phyloP scores from a whole-genome alignment of 768 basidiomycete species.

The Amylocystis lapponica region DNA sequence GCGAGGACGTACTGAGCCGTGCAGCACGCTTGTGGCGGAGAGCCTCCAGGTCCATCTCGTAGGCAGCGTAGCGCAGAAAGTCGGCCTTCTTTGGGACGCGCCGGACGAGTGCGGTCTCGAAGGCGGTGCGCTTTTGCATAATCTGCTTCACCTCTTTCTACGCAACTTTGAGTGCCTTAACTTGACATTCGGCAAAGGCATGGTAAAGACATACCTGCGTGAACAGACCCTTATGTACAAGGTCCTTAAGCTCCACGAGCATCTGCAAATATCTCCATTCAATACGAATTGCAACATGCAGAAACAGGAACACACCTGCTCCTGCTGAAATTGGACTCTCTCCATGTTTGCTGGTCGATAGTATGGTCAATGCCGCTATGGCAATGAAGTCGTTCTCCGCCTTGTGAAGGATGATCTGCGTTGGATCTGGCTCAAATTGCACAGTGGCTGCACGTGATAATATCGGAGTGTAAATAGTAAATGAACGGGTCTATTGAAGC shows the following conservation, averaged over 20 bases:
- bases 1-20: constrained; percentile 55
- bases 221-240: constrained; percentile 81
- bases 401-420: background rate
- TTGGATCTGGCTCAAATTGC: no score
- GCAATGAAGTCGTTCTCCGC: background rate
- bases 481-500: no score
- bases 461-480: no score
- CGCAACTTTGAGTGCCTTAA: constrained; percentile 1
- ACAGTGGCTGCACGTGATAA: no score
- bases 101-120: constrained; percentile 80
- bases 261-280: constrained; percentile 40
- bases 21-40: constrained; percentile 70
- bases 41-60: constrained; percentile 85
- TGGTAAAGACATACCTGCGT: constrained; percentile 44
- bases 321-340: constrained; percentile 89
- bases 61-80: constrained; percentile 86
- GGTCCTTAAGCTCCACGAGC: constrained; percentile 93
- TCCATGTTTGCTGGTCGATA: constrained; percentile 83
- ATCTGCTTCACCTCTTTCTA: constrained; percentile 81
- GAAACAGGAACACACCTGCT: constrained; percentile 50
- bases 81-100: constrained; percentile 82
- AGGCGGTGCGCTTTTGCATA: constrained; percentile 75
- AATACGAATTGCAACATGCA: background rate
- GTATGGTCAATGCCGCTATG: no score
- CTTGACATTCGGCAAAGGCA: background rate